phyloP scores from a whole-genome alignment of 495 filamentous ascomycete genomes.

The Trichoderma asperelloides region DNA sequence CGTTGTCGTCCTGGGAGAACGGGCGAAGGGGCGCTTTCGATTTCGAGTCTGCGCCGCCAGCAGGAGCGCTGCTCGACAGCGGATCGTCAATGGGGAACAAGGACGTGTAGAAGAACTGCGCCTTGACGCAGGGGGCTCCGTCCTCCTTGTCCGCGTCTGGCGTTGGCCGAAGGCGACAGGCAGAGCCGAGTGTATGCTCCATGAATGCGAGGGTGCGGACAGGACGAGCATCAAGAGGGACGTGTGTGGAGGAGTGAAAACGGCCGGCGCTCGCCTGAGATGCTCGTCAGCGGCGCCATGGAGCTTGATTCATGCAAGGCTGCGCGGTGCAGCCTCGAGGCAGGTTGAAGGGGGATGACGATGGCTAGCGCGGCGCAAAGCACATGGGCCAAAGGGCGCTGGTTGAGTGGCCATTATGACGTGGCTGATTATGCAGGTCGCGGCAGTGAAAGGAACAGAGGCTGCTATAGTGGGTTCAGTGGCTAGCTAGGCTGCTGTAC shows the following conservation, averaged over 20 bases:
- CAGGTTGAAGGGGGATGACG: background rate
- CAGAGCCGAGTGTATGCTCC: conserved; percentile 31
- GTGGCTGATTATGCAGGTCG: background rate
- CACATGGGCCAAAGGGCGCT: conserved; percentile 1
- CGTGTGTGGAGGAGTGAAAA: background rate
- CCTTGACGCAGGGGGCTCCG: conserved; percentile 44
- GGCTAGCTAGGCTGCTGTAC: too few relatives aligned
- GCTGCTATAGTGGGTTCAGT: background rate
- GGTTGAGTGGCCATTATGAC: background rate
- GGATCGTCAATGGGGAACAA: conserved; percentile 75
- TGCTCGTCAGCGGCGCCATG: background rate
- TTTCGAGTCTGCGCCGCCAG: conserved; percentile 40
- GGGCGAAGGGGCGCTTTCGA: conserved; percentile 56
- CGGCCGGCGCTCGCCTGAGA: background rate
- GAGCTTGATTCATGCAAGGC: background rate
- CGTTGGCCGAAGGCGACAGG: conserved; percentile 34
- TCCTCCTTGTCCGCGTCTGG: conserved; percentile 25
- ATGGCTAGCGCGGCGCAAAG: background rate
- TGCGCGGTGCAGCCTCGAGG: background rate
- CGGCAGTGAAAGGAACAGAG: background rate
- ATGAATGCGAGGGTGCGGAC: conserved; percentile 13
- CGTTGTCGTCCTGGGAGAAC: conserved; percentile 67
- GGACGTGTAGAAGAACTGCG: conserved; percentile 78
- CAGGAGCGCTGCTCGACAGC: conserved; percentile 55
- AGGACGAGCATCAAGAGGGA: background rate